Evolutionary conservation across 1,284 basidiomycete genomes (phyloP).

Genomic region (Ceratobasidium sp.): DNA sequence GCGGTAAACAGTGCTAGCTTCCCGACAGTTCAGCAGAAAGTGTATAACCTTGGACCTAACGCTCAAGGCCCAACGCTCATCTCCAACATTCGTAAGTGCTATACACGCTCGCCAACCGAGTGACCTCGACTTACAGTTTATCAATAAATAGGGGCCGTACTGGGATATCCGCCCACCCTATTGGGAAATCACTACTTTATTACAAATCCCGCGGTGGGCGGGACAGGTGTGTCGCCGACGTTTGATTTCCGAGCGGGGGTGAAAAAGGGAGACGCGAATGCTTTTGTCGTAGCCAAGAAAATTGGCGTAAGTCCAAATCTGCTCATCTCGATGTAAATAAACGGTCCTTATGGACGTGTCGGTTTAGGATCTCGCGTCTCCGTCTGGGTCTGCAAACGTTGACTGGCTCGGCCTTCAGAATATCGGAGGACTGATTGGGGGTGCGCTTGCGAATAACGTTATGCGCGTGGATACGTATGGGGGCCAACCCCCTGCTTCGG

Average conservation of each 20-base stretch:
- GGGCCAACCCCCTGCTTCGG: slow-evolving; percentile 41
- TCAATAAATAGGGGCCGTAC: neutral
- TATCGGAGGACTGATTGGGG: slow-evolving; percentile 27
- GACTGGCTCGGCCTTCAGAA: slow-evolving; percentile 30
- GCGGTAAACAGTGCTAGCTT: neutral
- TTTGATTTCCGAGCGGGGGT: slow-evolving; percentile 20
- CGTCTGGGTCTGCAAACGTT: slow-evolving; percentile 27
- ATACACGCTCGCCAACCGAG: no score
- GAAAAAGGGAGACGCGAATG: slow-evolving; percentile 35
- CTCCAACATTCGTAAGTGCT: slow-evolving; percentile 13
- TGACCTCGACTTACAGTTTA: no score
- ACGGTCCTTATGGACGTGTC: neutral
- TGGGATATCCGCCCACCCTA: neutral
- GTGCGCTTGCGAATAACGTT: slow-evolving; percentile 27
- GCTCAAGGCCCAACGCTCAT: neutral
- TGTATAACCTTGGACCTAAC: neutral
- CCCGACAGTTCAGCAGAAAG: neutral
- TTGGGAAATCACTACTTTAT: slow-evolving; percentile 31
- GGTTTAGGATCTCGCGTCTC: slow-evolving; percentile 15
- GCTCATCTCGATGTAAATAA: neutral
- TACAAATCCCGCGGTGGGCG: slow-evolving; percentile 5
- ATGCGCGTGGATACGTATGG: slow-evolving; percentile 34
- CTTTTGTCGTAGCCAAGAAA: slow-evolving; percentile 21
- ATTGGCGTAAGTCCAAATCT: neutral
- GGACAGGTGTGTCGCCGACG: slow-evolving; percentile 19